Evolutionary conservation across 1,139 yeast genomes (phyloP), one percentile per base, ranked within the genome.

Genomic region (Tardiomyces depauwii): DNA sequence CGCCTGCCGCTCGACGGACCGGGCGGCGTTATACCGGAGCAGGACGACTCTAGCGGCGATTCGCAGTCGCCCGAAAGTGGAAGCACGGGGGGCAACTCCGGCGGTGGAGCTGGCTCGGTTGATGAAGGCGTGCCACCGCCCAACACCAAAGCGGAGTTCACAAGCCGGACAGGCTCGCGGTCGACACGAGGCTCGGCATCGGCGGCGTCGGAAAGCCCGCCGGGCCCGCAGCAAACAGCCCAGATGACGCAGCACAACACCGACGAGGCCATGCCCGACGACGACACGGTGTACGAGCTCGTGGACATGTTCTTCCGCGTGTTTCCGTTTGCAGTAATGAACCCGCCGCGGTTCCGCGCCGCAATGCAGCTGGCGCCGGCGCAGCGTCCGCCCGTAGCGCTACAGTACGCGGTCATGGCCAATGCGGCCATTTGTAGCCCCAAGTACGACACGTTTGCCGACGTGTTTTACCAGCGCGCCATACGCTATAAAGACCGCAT

Each of bases 371-470:
- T 41, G 18, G 43, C 48, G 3, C 49, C 46, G 27, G 44, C 44
- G 12, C 50, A 48, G 19, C 55, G 52, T 30, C 61, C 63, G 9
- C 49, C 53, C 28, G 53, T 62, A 5, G 57, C 53, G 43, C 52
- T 62, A 23, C 57, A 60, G 38, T 62, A 62, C 45, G 58, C 63
- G 2, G 47, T 62, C 3, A 49, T 61, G 51, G 49, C 61, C 23
- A 44, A 47, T 12, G 61, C 61, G 1, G 60, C 66, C 0, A 45
- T 54, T 6, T 41, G 49, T 12, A 46, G 54, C 7, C 52, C 55
- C 14, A 48, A 51, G 30, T 52, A 51, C 42, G 32, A 45, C 9
- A 42, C 42, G 2, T 43, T 55, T 28, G 51, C 55, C 21, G 47
- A 49, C 2, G 47, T 55, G 13, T 52, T 61, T 28, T 59, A 60